phyloP scores from a whole-genome alignment of 2,329 filamentous ascomycete genomes.

The Botrytis tulipae region DNA sequence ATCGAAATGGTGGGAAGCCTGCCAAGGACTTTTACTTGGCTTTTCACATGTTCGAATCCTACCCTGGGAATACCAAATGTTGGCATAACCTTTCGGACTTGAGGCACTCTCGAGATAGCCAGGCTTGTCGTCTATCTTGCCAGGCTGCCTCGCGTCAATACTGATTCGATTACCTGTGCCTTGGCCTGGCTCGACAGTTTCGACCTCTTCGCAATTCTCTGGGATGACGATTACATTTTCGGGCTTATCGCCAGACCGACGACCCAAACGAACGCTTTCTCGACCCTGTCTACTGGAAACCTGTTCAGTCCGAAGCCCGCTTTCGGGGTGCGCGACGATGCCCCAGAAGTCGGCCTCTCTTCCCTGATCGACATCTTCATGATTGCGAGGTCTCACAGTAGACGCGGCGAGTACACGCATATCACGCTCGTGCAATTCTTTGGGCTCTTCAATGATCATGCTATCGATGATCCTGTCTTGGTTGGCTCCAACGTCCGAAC shows the following conservation, averaged over 20 bases:
- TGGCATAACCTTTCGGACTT: neutral
- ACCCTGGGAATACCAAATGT: neutral
- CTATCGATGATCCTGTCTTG: neutral
- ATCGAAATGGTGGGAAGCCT: neutral
- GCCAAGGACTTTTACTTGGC: neutral
- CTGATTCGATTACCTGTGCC: neutral
- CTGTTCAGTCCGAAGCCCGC: neutral
- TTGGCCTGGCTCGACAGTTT: too few species aligned
- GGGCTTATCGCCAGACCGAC: neutral
- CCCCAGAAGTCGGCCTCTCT: neutral
- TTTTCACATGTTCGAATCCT: neutral
- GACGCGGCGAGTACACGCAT: rapidly evolving
- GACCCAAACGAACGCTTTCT: neutral
- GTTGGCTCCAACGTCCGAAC: too few species aligned
- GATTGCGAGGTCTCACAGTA: neutral
- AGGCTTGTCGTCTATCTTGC: too few species aligned
- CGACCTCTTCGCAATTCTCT: neutral
- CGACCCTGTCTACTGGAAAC: neutral
- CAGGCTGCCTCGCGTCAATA: neutral
- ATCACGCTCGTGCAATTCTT: too few species aligned
- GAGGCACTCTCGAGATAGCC: neutral
- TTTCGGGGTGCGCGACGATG: neutral
- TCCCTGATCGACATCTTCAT: neutral
- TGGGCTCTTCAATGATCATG: neutral
- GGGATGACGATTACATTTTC: neutral